phyloP scores from a whole-genome alignment of 2,329 filamentous ascomycete genomes.

The Epicoccum sorghinum region DNA sequence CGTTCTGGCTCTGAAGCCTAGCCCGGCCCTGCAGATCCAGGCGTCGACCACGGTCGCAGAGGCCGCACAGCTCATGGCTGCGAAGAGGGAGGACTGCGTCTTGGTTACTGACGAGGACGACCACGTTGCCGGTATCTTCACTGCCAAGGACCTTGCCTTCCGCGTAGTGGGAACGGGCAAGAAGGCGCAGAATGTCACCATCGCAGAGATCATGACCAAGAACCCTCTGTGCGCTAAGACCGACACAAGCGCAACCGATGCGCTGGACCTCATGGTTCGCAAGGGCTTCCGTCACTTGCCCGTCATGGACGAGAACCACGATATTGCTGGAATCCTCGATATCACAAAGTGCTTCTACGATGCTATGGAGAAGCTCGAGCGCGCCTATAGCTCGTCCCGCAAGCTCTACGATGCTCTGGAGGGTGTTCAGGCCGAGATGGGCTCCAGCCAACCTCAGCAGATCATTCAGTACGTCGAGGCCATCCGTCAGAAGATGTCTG shows the following conservation, averaged over 20 bases:
- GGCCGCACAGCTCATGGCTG: constrained; percentile 97
- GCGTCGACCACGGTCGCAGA: constrained; percentile 91
- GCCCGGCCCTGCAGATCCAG: constrained; percentile 96
- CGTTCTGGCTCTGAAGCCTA: constrained; percentile 93
- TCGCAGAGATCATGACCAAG: constrained; percentile 99
- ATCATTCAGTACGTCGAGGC: constrained; percentile 99
- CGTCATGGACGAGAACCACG: constrained; percentile 99
- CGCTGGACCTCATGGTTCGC: constrained; percentile 94
- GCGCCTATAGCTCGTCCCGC: constrained; percentile 95
- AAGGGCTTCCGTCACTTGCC: constrained; percentile 97
- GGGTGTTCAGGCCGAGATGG: constrained; percentile 95
- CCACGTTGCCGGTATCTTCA: constrained; percentile 97
- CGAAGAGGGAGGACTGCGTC: constrained; percentile 97
- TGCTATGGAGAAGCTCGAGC: constrained; percentile 99
- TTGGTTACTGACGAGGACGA: constrained; percentile 98
- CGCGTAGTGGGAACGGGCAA: constrained; percentile 89
- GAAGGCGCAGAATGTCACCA: constrained; percentile 88
- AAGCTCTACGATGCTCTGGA: constrained; percentile 97
- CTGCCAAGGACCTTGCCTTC: constrained; percentile 97
- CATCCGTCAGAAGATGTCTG: constrained; percentile 94
- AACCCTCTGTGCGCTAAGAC: constrained; percentile 97
- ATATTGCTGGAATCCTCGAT: constrained; percentile 96
- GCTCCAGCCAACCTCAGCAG: constrained; percentile 94
- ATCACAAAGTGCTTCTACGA: constrained; percentile 99
- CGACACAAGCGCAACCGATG: constrained; percentile 97